phyloP scores from a whole-genome alignment of 768 basidiomycete genomes.

The Lepiota subincarnata region DNA sequence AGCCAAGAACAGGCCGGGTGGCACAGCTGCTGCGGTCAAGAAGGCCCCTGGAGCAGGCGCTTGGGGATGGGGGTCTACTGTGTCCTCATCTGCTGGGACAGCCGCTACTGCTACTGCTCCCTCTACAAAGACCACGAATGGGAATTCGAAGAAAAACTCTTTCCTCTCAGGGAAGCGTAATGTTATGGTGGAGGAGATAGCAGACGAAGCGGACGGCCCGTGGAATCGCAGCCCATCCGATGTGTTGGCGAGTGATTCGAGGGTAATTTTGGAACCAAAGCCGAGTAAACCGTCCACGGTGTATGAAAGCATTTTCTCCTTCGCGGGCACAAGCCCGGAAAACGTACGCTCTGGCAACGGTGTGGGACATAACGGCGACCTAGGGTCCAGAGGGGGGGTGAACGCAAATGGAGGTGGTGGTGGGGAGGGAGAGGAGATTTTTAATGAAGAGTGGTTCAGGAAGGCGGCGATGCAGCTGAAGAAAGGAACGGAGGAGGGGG shows the following conservation, averaged over 20 bases:
- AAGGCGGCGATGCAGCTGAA: conserved; percentile 5
- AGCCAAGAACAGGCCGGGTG: not conserved
- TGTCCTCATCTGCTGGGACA: not conserved
- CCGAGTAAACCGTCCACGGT: conserved; percentile 5
- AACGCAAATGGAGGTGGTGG: not conserved
- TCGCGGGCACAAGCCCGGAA: conserved; percentile 1
- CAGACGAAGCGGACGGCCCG: conserved; percentile 3
- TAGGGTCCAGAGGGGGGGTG: not conserved
- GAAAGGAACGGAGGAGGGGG: conserved; percentile 2
- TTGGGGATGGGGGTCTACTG: not conserved
- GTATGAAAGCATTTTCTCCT: conserved; percentile 4
- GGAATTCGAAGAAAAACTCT: not conserved
- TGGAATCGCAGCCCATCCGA: conserved; percentile 3
- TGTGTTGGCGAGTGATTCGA: not conserved
- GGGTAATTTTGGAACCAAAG: conserved; percentile 5
- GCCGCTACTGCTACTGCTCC: not conserved
- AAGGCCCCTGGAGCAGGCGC: not conserved
- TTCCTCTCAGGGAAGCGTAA: not conserved
- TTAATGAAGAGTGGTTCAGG: conserved; percentile 2
- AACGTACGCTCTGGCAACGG: not conserved
- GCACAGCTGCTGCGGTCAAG: not conserved
- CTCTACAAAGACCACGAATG: no score
- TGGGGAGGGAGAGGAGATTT: not conserved
- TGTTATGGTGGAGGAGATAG: conserved; percentile 8
- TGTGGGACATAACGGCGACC: not conserved